A percentile compares a stretch with the other conserved stretches of the same genome.
These are phyloP conservation scores for Solanum gracilifrons DNA, from an alignment of 257 asterid species.

Conservation along the genomic window DNA sequence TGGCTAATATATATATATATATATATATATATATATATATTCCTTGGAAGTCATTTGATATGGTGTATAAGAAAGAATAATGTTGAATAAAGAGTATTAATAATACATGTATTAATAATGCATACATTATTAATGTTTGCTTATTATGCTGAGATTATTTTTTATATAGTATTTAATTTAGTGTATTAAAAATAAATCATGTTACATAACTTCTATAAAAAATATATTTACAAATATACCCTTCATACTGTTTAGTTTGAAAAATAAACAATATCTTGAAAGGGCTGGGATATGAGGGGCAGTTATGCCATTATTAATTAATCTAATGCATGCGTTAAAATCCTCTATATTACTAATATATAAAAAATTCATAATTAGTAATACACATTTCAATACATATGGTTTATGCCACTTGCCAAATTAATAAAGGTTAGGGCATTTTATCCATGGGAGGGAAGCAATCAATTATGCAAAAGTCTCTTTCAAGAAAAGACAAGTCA, in stretches of 20 bases:
- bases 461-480: not conserved
- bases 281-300: not conserved
- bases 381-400: too few species aligned
- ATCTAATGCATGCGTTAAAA: too few species aligned
- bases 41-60: too few species aligned
- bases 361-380: too few species aligned
- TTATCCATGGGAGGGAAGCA: not conserved
- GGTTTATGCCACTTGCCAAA: not conserved
- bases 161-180: too few species aligned
- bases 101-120: too few species aligned
- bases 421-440: not conserved
- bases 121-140: too few species aligned
- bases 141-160: too few species aligned
- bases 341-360: not conserved
- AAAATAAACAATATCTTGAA: too few species aligned
- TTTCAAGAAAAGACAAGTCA: not conserved
- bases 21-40: too few species aligned
- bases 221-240: not conserved
- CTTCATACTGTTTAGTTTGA: not conserved
- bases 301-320: not conserved
- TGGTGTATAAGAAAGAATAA: not conserved
- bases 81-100: not conserved
- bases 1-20: too few species aligned
- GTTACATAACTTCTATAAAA: not conserved
- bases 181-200: too few species aligned